Evolutionary conservation across 164 flowering plant species (phyloP).

Genomic region (Liriodendron chinense): DNA sequence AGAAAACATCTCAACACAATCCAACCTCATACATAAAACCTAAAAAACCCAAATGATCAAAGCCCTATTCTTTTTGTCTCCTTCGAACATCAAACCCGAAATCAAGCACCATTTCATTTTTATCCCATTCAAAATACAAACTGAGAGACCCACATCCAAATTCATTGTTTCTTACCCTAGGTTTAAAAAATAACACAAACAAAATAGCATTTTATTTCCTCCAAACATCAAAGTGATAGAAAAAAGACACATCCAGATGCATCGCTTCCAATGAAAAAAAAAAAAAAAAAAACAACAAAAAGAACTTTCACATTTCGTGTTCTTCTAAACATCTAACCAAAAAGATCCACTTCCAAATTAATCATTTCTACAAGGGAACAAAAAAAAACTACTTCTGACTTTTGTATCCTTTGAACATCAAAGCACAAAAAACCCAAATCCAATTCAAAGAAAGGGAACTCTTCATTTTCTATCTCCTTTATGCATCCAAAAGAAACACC

Average conservation of each 20-base stretch:
- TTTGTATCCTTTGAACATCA: no score
- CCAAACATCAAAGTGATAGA: neutral
- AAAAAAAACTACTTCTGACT: neutral
- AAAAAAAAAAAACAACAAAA: no score
- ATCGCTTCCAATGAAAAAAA: neutral
- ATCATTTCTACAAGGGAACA: neutral
- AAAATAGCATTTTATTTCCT: neutral
- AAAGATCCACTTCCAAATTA: constrained; percentile 6
- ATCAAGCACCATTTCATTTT: neutral
- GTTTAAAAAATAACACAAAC: neutral
- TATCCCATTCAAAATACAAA: neutral
- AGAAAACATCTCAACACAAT: neutral
- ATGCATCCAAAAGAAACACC: neutral
- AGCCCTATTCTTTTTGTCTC: neutral
- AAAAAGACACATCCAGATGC: neutral
- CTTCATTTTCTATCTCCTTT: neutral
- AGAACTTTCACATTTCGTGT: no score
- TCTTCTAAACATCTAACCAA: neutral
- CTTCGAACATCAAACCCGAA: constrained; percentile 3
- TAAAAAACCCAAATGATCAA: neutral
- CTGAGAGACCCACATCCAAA: neutral
- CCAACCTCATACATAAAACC: neutral
- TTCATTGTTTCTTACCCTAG: neutral
- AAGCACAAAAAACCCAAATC: no score
- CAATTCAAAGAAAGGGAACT: neutral